Conservation (phyloP, 1,284 basidiomycete species). For the Neolentinus lepideus region DNA sequence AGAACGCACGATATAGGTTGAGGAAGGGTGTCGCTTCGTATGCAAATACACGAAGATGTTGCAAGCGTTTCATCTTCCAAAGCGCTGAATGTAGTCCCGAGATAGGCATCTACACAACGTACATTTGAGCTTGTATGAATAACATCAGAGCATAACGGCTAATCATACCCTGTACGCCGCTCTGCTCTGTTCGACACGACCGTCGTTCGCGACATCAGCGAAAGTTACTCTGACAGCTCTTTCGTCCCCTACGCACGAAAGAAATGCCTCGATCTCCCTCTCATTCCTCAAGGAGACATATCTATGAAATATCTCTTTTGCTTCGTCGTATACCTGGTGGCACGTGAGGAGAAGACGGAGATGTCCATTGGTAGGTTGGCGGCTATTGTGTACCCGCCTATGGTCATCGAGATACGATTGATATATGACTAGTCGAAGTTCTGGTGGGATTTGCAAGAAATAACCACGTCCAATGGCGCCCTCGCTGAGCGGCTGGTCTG, state of each 20-base stretch:
- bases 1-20: conserved; percentile 7
- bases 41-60: conserved; percentile 30
- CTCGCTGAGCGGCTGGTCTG: no score
- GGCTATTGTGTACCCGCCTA: conserved; percentile 13
- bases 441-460: conserved; percentile 26
- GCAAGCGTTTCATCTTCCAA: conserved; percentile 22
- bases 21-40: conserved; percentile 20
- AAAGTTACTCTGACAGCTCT: conserved; percentile 18
- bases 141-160: not conserved
- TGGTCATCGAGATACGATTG: conserved; percentile 20
- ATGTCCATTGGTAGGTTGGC: conserved; percentile 30
- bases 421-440: conserved; percentile 30
- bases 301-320: conserved; percentile 17
- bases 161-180: not conserved
- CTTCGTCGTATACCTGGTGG: conserved; percentile 25
- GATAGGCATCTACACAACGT: conserved; percentile 11
- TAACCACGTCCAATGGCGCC: not conserved
- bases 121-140: no score
- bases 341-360: conserved; percentile 24
- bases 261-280: conserved; percentile 27
- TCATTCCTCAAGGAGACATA: conserved; percentile 34
- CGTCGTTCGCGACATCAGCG: conserved; percentile 35
- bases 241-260: conserved; percentile 14
- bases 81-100: conserved; percentile 29
- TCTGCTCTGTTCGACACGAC: conserved; percentile 18